Evolutionary conservation across 495 filamentous ascomycete species (phyloP).

Genomic region (Amphirosellinia nigrospora): DNA sequence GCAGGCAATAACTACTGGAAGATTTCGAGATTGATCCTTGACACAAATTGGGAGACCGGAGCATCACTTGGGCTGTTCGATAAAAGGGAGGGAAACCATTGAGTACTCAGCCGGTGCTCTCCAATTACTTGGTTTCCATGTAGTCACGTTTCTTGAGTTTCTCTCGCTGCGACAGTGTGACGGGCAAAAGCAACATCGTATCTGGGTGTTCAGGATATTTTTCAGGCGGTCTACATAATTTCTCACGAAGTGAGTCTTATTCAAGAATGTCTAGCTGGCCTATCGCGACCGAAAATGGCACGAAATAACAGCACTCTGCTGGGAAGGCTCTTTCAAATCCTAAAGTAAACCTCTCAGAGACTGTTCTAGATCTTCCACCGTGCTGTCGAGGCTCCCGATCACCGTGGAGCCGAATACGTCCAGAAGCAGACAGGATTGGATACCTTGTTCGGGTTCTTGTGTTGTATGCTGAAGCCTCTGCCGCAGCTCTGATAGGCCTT

Average conservation of each 20-base stretch:
- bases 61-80: background rate
- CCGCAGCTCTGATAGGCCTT: background rate
- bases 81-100: background rate
- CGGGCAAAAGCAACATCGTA: background rate
- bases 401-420: background rate
- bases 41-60: background rate
- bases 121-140: background rate
- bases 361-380: background rate
- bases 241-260: background rate
- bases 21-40: slow-evolving; percentile 1
- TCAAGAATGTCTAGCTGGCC: background rate
- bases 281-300: background rate
- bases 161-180: background rate
- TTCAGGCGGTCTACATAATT: background rate
- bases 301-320: background rate
- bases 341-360: background rate
- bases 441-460: background rate
- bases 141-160: background rate
- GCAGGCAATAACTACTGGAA: background rate
- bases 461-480: background rate
- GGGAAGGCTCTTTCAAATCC: background rate
- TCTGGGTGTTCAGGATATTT: background rate
- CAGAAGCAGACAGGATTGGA: background rate
- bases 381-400: background rate
- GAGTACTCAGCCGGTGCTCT: background rate